These are phyloP conservation scores for Malassezia yamatoensis DNA, from an alignment of 1,284 basidiomycete species.

Conservation along the genomic window DNA sequence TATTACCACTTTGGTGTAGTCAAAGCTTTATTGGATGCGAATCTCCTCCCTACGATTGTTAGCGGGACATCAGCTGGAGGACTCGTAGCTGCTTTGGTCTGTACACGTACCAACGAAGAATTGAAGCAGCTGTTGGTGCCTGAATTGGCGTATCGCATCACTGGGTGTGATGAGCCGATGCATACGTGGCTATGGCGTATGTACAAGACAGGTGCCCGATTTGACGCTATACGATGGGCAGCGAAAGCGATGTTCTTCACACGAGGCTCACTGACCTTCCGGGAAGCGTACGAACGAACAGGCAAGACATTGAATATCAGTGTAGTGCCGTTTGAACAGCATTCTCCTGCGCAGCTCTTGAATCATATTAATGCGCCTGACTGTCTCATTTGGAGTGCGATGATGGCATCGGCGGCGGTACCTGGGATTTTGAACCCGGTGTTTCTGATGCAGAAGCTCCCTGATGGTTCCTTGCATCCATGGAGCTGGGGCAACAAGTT, in stretches of 20 bases:
- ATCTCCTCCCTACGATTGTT: slow-evolving; percentile 76
- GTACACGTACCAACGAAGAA: slow-evolving; percentile 83
- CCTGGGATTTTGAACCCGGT: slow-evolving; percentile 53
- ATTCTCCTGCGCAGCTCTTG: slow-evolving; percentile 78
- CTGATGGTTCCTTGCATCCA: slow-evolving; percentile 69
- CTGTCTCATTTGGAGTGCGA: slow-evolving; percentile 56
- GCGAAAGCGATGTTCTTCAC: slow-evolving; percentile 69
- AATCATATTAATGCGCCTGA: slow-evolving; percentile 94
- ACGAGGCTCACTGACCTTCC: slow-evolving; percentile 84
- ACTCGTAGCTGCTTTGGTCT: slow-evolving; percentile 59
- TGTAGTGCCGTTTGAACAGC: slow-evolving; percentile 85
- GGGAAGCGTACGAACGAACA: slow-evolving; percentile 84
- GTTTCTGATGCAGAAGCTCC: slow-evolving; percentile 83
- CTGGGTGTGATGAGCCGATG: slow-evolving; percentile 71
- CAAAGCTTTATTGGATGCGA: slow-evolving; percentile 77
- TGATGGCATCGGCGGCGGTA: slow-evolving; percentile 44
- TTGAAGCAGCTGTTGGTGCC: slow-evolving; percentile 56
- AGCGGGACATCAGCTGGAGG: slow-evolving; percentile 85
- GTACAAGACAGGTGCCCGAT: slow-evolving; percentile 78
- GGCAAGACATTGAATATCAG: slow-evolving; percentile 83
- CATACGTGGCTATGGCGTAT: slow-evolving; percentile 65
- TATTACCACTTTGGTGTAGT: slow-evolving; percentile 82
- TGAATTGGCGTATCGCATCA: slow-evolving; percentile 64
- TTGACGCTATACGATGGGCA: slow-evolving; percentile 84
- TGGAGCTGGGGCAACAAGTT: slow-evolving; percentile 73